These are phyloP conservation scores for Penicillium sp. DNA, from an alignment of 2,329 filamentous ascomycete species.

Conservation along the genomic window DNA sequence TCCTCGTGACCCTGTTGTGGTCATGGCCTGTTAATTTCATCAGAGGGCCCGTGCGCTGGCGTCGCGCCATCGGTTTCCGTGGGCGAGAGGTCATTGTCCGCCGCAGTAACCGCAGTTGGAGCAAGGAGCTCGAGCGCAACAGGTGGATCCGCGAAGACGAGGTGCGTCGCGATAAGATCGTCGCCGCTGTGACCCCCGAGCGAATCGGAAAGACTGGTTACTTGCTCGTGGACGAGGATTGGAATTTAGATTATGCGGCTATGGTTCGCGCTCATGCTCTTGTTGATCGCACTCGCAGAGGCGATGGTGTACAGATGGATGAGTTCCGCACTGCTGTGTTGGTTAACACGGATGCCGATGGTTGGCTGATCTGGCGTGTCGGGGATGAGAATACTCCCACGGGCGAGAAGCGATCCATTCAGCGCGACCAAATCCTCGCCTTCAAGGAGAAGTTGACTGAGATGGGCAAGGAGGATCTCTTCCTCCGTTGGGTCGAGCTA, in stretches of 20 bases:
- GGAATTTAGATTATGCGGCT: constrained; percentile 80
- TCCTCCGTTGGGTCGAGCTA: constrained; percentile 90
- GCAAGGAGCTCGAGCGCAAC: constrained; percentile 55
- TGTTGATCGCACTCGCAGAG: constrained; percentile 52
- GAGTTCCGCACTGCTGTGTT: constrained; percentile 71
- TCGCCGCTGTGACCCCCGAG: constrained; percentile 67
- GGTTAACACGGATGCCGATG: constrained; percentile 65
- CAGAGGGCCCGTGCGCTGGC: constrained; percentile 68
- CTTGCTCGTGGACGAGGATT: constrained; percentile 77
- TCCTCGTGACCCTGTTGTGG: constrained; percentile 66
- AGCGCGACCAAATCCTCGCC: constrained; percentile 68
- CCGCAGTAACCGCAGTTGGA: constrained; percentile 69
- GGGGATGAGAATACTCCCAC: constrained; percentile 56
- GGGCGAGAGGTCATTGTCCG: constrained; percentile 78
- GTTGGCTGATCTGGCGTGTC: constrained; percentile 66
- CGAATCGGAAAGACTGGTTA: constrained; percentile 81
- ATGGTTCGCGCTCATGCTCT: constrained; percentile 75
- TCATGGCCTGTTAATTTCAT: constrained; percentile 75
- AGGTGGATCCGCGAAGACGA: constrained; percentile 52
- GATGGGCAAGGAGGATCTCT: constrained; percentile 82
- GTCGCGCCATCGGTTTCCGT: constrained; percentile 72
- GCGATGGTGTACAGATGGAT: constrained; percentile 52
- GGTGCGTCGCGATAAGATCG: constrained; percentile 56
- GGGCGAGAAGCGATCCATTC: constrained; percentile 37
- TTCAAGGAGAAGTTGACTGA: constrained; percentile 74